Percentiles rank a stretch among this genome's conserved stretches.
Evolutionary conservation across 2,329 filamentous ascomycete species (phyloP).

Genomic region (Apiospora sp.): DNA sequence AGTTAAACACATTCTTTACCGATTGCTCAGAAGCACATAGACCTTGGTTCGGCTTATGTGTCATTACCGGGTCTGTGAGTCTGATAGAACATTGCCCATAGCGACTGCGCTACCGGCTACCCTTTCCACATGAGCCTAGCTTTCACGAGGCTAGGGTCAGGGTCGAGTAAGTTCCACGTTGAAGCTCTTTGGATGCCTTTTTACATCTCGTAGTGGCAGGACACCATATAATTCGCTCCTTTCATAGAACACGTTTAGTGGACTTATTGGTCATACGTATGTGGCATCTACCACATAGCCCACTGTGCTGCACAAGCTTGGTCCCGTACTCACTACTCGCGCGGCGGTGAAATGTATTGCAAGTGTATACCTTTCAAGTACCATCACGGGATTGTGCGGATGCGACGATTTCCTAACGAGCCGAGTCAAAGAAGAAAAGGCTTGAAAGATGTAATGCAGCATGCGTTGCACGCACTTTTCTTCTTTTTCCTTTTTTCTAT

Average conservation of each 20-base stretch:
- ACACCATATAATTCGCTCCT: too few relatives aligned
- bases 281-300: too few relatives aligned
- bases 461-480: not conserved
- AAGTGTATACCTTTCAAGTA: not conserved
- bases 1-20: not conserved
- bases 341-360: not conserved
- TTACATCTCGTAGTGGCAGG: too few relatives aligned
- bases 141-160: not conserved
- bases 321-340: not conserved
- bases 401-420: not conserved
- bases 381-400: not conserved
- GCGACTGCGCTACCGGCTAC: not conserved
- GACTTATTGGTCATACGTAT: too few relatives aligned
- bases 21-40: not conserved
- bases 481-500: not conserved
- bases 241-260: too few relatives aligned
- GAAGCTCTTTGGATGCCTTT: too few relatives aligned
- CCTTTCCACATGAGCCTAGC: not conserved
- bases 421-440: not conserved
- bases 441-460: not conserved
- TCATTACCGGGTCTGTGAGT: not conserved
- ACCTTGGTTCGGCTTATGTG: not conserved
- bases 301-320: too few relatives aligned
- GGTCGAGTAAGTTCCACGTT: too few relatives aligned
- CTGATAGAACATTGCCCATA: not conserved